phyloP scores from a whole-genome alignment of 2,329 filamentous ascomycete genomes.

The Xylaria hypoxylon region DNA sequence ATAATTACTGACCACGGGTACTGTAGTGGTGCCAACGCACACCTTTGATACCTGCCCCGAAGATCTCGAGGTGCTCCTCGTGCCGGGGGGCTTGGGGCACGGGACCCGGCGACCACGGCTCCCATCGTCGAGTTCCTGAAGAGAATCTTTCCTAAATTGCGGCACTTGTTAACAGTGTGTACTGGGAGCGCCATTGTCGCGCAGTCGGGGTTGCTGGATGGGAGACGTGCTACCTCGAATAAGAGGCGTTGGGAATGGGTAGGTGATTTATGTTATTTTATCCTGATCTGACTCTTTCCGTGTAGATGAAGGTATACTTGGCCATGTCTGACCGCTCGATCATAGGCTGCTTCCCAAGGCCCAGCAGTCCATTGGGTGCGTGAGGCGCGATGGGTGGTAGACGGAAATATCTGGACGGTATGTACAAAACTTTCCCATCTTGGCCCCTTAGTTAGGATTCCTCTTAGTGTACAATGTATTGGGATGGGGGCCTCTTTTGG shows the following conservation, averaged over 20 bases:
- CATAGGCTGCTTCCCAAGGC: conserved; percentile 55
- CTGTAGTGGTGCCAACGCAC: conserved; percentile 54
- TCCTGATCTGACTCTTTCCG: background rate
- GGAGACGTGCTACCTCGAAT: conserved; percentile 73
- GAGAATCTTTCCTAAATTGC: conserved; percentile 59
- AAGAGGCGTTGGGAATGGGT: conserved; percentile 67
- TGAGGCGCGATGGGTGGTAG: conserved; percentile 71
- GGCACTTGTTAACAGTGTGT: conserved; percentile 73
- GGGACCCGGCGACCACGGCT: conserved; percentile 49
- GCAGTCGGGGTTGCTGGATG: conserved; percentile 69
- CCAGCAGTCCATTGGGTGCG: conserved; percentile 69
- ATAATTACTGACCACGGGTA: no score
- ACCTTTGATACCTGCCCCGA: conserved; percentile 65
- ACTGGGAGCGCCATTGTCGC: conserved; percentile 72
- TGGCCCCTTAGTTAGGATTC: background rate
- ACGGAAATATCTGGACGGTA: conserved; percentile 73
- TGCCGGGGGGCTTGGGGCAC: conserved; percentile 72
- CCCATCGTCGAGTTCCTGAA: conserved; percentile 60
- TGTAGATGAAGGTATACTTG: background rate
- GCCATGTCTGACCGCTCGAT: conserved; percentile 19
- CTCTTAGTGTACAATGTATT: background rate
- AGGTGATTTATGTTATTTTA: conserved; percentile 18
- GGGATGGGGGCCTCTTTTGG: background rate
- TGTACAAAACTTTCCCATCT: conserved; percentile 14
- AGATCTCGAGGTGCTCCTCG: conserved; percentile 71